Base-by-base conservation (phyloP, 768 basidiomycete species). In the Gloeophyllum trabeum region DNA sequence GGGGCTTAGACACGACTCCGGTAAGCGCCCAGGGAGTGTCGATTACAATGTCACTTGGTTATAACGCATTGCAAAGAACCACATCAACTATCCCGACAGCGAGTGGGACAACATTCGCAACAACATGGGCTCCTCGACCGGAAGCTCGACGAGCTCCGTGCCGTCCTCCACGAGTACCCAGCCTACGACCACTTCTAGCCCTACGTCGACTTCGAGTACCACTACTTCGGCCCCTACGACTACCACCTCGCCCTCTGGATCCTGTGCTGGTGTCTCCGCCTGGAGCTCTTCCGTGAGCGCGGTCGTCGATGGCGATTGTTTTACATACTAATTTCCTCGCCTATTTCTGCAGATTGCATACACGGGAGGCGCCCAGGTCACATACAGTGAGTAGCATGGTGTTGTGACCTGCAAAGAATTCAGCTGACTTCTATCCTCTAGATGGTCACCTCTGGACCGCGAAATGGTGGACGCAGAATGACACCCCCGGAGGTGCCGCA, bases 71-170 rank as follows among this genome's bases (percentile, higher is more conserved):
- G n/a, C 38, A 3, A 34, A 10, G 14, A 13, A 14, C 24, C 3
- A 30, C 34, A 4, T 35, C 47, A 80, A 76, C 53, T 82, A 64
- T 60, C 81, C 81, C 5, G 63, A 72, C 51, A 81, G 78, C 60
- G 75, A 76, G 51, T 86, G 75, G 73, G 75, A 76, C 56, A 84
- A 84, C 56, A 70, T 84, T 49, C 68, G 69, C 20, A 71, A 60
- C 55, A 79, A 79, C 58, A 80, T 84, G 71, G 71, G 66, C 18
- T 45, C 46, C 39, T 46, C 48, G 7, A 49, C 53, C 13, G 46
- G 46, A 14, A 22, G 40, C 14, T 26, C 43, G 16, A 39, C 39
- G 24, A 30, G 41, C 19, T 32, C 19, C 34, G n/a, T n/a, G n/a
- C n/a, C n/a, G n/a, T 34, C 39, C 19, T 16, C 46, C 7, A 25